phyloP scores from a whole-genome alignment of 176 grass and related monocot species.

The Rhynchospora tenuis region DNA sequence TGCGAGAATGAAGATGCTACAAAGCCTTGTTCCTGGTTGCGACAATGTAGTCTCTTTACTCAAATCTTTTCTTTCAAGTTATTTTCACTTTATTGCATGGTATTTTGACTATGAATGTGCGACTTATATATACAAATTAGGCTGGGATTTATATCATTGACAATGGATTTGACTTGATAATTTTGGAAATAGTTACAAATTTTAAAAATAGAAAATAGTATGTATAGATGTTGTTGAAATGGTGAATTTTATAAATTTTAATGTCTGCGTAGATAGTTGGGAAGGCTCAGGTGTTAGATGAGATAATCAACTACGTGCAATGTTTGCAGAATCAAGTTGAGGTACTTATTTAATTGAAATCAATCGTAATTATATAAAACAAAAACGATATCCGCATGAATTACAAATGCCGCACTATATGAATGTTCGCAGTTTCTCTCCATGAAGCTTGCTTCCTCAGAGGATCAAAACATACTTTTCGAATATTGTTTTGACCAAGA shows the following conservation, averaged over 20 bases:
- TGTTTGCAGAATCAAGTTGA: conserved; percentile 48
- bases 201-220: too few species aligned
- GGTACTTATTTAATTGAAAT: conserved; percentile 6
- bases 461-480: conserved; percentile 15
- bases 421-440: conserved; percentile 38
- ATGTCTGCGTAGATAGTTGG: conserved; percentile 25
- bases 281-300: conserved; percentile 40
- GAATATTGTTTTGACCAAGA: conserved; percentile 9
- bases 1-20: conserved; percentile 43
- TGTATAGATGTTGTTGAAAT: too few species aligned
- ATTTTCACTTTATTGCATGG: not conserved
- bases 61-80: not conserved
- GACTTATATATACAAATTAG: not conserved
- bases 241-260: not conserved
- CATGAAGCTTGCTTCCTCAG: conserved; percentile 32
- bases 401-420: not conserved
- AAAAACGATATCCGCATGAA: not conserved
- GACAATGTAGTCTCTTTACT: conserved; percentile 23
- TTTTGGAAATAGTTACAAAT: too few species aligned
- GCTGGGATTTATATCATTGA: too few species aligned
- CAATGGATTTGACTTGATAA: not conserved
- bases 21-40: conserved; percentile 46
- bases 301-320: conserved; percentile 55
- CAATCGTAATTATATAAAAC: not conserved
- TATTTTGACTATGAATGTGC: not conserved